Evolutionary conservation across 2,329 filamentous ascomycete species (phyloP).

Genomic region (Ophiobolus disseminans): DNA sequence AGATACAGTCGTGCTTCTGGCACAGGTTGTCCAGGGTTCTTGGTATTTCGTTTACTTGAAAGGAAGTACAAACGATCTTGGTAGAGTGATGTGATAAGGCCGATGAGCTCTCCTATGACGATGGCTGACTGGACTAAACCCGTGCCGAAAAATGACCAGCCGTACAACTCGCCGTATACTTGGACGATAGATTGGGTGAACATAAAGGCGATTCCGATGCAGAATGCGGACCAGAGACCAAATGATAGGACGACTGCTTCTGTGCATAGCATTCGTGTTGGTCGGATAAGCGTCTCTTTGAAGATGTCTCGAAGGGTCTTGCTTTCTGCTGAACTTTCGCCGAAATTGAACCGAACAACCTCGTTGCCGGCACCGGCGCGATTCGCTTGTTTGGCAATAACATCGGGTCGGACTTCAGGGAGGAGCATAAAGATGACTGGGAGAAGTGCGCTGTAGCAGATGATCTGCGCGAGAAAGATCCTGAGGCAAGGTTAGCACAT

Average conservation of each 20-base stretch:
- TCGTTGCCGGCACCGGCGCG: too few species aligned
- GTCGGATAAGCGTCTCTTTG: conserved; percentile 46
- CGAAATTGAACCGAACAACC: too few species aligned
- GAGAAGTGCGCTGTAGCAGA: conserved; percentile 54
- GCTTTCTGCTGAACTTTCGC: too few species aligned
- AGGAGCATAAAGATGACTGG: conserved; percentile 52
- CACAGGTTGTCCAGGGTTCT: conserved; percentile 49
- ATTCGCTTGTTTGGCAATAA: too few species aligned
- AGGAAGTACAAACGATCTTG: conserved; percentile 52
- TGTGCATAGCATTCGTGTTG: conserved; percentile 54
- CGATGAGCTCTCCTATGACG: conserved; percentile 55
- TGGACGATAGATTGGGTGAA: conserved; percentile 58
- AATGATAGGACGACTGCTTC: conserved; percentile 59
- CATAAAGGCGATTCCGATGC: conserved; percentile 57
- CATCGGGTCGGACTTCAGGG: conserved; percentile 56
- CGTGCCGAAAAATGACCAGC: conserved; percentile 50
- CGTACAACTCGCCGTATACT: conserved; percentile 52
- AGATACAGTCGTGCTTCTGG: conserved; percentile 58
- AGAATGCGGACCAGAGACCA: conserved; percentile 58
- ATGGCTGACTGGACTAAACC: conserved; percentile 56
- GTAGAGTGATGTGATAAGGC: conserved; percentile 46
- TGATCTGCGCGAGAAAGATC: conserved; percentile 56
- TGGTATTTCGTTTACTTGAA: conserved; percentile 49
- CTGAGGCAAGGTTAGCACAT: conserved; percentile 30
- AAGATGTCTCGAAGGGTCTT: conserved; percentile 44